phyloP scores from a whole-genome alignment of 495 filamentous ascomycete species.

The Daldinia childiae region DNA sequence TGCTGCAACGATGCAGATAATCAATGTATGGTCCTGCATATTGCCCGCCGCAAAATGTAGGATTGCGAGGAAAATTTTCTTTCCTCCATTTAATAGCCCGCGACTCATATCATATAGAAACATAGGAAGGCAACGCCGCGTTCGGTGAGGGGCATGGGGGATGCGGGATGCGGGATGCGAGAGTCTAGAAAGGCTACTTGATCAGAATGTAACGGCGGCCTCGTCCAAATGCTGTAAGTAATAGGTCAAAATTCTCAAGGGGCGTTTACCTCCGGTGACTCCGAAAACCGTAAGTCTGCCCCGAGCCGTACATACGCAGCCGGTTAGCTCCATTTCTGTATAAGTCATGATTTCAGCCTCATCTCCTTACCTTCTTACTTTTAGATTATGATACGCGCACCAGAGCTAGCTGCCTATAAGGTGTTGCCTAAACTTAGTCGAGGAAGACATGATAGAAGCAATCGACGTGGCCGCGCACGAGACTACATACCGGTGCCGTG shows the following conservation, averaged over 20 bases:
- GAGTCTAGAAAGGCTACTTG: neutral
- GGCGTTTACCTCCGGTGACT: neutral
- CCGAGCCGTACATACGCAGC: neutral
- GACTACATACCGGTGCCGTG: neutral
- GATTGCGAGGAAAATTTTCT: slow-evolving; percentile 6
- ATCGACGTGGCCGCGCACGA: neutral
- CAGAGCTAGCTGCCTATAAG: slow-evolving; percentile 16
- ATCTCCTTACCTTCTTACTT: neutral
- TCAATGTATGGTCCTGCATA: slow-evolving; percentile 15
- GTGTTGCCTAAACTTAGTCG: neutral
- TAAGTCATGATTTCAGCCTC: slow-evolving; percentile 21
- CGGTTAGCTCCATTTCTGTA: slow-evolving; percentile 11
- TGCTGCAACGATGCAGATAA: slow-evolving; percentile 36
- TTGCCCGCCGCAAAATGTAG: slow-evolving; percentile 5
- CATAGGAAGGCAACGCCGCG: neutral
- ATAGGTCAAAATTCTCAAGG: neutral
- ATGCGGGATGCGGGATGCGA: neutral
- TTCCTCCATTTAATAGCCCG: neutral
- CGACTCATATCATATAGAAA: neutral
- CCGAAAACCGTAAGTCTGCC: slow-evolving; percentile 2
- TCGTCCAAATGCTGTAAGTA: neutral
- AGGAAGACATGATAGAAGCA: neutral
- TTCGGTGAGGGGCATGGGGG: neutral
- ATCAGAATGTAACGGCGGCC: neutral
- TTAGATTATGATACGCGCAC: neutral